phyloP scores from a whole-genome alignment of 805 yeast species.

The Pichia paraexigua region DNA sequence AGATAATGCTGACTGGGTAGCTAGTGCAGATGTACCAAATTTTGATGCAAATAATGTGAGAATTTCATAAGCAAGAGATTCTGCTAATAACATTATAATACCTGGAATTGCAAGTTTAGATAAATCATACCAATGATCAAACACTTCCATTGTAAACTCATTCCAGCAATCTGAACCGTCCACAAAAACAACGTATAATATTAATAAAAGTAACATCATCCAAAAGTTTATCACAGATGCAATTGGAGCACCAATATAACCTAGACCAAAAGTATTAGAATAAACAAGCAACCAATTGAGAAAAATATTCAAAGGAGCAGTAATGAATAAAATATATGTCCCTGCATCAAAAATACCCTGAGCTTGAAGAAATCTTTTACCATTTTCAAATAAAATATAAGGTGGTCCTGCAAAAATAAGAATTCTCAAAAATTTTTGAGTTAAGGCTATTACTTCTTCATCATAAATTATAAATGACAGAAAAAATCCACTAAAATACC shows the following conservation, averaged over 20 bases:
- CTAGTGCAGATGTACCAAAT: conserved; percentile 45
- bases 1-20: conserved; percentile 49
- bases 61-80: conserved; percentile 51
- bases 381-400: conserved; percentile 60
- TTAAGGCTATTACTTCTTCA: conserved; percentile 38
- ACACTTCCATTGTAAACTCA: conserved; percentile 37
- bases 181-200: conserved; percentile 45
- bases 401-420: conserved; percentile 67
- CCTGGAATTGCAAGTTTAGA: conserved; percentile 46
- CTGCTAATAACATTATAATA: conserved; percentile 46
- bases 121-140: conserved; percentile 32
- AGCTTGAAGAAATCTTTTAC: conserved; percentile 66
- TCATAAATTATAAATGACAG: conserved; percentile 41
- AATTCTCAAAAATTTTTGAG: conserved; percentile 48
- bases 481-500: conserved; percentile 52
- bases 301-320: conserved; percentile 65
- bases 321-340: conserved; percentile 54
- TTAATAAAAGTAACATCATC: conserved; percentile 52
- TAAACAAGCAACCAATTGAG: conserved; percentile 63
- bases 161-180: conserved; percentile 70
- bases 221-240: conserved; percentile 66
- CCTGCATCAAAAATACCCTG: conserved; percentile 79
- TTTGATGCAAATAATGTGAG: conserved; percentile 45
- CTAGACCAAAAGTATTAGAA: conserved; percentile 48
- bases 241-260: conserved; percentile 69